Conservation (phyloP, 768 basidiomycete genomes). For the Lyophyllum atratum region DNA sequence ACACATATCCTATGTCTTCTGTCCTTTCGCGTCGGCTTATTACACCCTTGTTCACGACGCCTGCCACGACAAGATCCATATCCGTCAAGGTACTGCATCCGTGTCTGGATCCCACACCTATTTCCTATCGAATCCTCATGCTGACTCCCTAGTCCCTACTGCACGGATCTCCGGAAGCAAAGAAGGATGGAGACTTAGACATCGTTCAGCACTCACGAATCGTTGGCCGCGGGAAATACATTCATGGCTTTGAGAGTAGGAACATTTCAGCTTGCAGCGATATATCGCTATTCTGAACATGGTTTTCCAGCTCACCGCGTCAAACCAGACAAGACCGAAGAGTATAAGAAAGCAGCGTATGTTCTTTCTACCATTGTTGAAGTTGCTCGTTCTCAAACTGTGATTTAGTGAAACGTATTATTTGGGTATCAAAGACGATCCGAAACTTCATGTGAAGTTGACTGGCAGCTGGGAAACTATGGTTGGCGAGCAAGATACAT, state of each 20-base stretch:
- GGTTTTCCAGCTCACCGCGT: slow-evolving; percentile 73
- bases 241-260: slow-evolving; percentile 88
- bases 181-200: slow-evolving; percentile 76
- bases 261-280: slow-evolving; percentile 3
- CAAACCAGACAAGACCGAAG: slow-evolving; percentile 75
- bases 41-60: slow-evolving; percentile 22
- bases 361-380: slow-evolving; percentile 25
- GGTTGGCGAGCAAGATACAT: slow-evolving; percentile 89
- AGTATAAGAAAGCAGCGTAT: slow-evolving; percentile 89
- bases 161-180: slow-evolving; percentile 93
- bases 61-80: slow-evolving; percentile 46
- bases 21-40: slow-evolving; percentile 30
- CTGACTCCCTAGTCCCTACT: slow-evolving; percentile 65
- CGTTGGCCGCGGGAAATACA: slow-evolving; percentile 92
- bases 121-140: slow-evolving; percentile 23
- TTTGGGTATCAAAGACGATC: slow-evolving; percentile 72
- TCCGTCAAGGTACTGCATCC: slow-evolving; percentile 60
- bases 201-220: slow-evolving; percentile 82
- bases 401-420: slow-evolving; percentile 78
- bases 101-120: slow-evolving; percentile 9
- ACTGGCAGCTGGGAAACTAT: slow-evolving; percentile 93
- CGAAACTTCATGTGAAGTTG: slow-evolving; percentile 78
- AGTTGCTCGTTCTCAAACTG: slow-evolving; percentile 4
- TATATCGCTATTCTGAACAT: slow-evolving; percentile 1
- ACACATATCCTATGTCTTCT: slow-evolving; percentile 28